A percentile compares a stretch with the other conserved stretches of the same genome.
Conservation (phyloP, 441 rosid species). For the Populus hybrid region DNA sequence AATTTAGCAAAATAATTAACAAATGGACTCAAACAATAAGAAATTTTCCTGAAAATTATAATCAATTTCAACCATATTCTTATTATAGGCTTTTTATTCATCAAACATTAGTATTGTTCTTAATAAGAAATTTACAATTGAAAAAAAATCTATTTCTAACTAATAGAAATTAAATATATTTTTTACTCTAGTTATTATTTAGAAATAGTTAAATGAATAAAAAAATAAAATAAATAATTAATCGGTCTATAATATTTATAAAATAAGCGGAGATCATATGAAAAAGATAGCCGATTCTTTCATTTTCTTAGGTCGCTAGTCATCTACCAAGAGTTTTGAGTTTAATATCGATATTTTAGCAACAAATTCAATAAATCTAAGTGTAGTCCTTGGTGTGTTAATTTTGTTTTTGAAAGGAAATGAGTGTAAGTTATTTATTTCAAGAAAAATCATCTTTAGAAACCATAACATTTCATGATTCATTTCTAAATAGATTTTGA, state of each 20-base stretch:
- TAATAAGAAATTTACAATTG: too few relatives aligned
- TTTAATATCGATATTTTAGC: slow-evolving; percentile 5
- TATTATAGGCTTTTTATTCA: too few relatives aligned
- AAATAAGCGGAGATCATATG: slow-evolving; percentile 3
- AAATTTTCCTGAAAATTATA: too few relatives aligned
- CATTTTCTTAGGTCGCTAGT: background rate
- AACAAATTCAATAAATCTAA: slow-evolving; percentile 15
- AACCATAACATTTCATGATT: too few relatives aligned
- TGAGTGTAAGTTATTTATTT: background rate
- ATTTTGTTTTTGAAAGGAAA: background rate
- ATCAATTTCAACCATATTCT: too few relatives aligned
- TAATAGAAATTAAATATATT: too few relatives aligned
- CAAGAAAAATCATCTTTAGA: too few relatives aligned
- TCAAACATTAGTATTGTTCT: too few relatives aligned
- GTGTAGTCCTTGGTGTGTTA: background rate
- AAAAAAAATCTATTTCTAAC: too few relatives aligned
- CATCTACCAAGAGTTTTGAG: background rate
- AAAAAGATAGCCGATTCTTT: background rate
- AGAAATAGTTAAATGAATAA: background rate
- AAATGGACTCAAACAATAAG: too few relatives aligned
- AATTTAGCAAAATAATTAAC: too few relatives aligned
- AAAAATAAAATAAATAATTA: background rate
- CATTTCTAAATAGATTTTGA: too few relatives aligned
- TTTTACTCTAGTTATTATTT: background rate
- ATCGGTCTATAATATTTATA: background rate